Base-by-base conservation (phyloP, 2,329 filamentous ascomycete species). In the Ceratocystis huliohia region DNA sequence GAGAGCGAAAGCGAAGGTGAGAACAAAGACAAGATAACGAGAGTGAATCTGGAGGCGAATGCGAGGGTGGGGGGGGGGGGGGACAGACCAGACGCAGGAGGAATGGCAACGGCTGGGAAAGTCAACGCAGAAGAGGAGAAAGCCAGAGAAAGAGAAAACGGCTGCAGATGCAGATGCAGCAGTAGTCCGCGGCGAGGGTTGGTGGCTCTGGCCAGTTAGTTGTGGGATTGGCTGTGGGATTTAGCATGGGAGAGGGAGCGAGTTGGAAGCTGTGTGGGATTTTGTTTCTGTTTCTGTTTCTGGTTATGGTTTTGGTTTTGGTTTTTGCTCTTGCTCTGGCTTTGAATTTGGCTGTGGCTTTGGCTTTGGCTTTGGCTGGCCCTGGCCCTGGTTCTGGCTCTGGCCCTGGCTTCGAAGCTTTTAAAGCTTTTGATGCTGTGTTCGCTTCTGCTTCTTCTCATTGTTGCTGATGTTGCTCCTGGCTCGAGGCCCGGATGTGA, bases 401-500 rank as follows among this genome's bases (percentile, higher is more conserved):
- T 59, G 61, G 10, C 45, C 33, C 53, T 61, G 64, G 61, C 41
- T 63, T 45, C 57, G 64, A 3, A 59, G 48, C 20, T 53, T 20
- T 22, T n/a, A 41, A 20, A 13, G 53, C 25, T 61, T 30, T 22
- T 57, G 28, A 13, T 53, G 46, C 25, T 45, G 30, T 64, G 17
- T 46, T 30, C 48, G 25, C 37, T 59, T 46, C 15, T 65, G 63
- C 20, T 41, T 41, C 10, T 41, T 41, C 37, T 41, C 37, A 41
- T 41, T 41, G 37, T 15, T 48, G 28, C 28, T 64, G 59, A 20
- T 20, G 25, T 33, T 59, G 63, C 7, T 66, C 30, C 61, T 68
- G 66, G 33, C 64, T 67, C 28, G 66, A 67, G 46, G 66, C 62
- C 5, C 63, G 66, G 28, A 63, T 62, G 59, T 63, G 66, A 63